Percentiles rank a stretch among this genome's conserved stretches.
Conservation (phyloP, 179 eudicot species). For the Carnegiea gigantea region DNA sequence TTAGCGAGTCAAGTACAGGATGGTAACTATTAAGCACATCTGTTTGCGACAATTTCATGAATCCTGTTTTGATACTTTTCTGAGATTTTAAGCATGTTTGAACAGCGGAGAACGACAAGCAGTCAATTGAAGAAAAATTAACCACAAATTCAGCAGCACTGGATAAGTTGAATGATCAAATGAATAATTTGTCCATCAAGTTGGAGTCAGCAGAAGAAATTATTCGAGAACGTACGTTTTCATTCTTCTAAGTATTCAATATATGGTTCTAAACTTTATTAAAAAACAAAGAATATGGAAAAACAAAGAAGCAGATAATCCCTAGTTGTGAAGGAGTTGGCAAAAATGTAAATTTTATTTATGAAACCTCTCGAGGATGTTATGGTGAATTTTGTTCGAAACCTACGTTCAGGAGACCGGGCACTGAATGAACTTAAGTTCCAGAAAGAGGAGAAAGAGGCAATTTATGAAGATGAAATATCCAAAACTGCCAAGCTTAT, state of each 20-base stretch:
- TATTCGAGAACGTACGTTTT: slow-evolving; percentile 55
- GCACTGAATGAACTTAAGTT: slow-evolving; percentile 51
- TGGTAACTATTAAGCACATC: slow-evolving; percentile 39
- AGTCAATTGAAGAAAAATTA: slow-evolving; percentile 54
- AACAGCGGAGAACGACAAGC: slow-evolving; percentile 87
- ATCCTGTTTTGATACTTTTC: not conserved
- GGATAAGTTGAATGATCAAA: slow-evolving; percentile 57
- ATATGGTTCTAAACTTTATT: not conserved
- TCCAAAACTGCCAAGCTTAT: slow-evolving; percentile 39
- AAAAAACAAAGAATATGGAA: not conserved
- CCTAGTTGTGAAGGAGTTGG: not conserved
- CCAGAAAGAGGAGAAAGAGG: slow-evolving; percentile 62
- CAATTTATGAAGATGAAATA: slow-evolving; percentile 45
- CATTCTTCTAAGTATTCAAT: not conserved
- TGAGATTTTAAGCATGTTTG: slow-evolving; percentile 11
- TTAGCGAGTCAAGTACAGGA: slow-evolving; percentile 78
- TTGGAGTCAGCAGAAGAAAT: slow-evolving; percentile 71
- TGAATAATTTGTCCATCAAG: slow-evolving; percentile 62
- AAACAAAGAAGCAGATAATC: not conserved
- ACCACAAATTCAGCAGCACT: slow-evolving; percentile 56
- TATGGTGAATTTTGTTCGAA: slow-evolving; percentile 16
- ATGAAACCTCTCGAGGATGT: slow-evolving; percentile 5
- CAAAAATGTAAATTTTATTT: not conserved
- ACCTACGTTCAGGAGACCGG: slow-evolving; percentile 50
- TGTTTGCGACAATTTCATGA: not conserved